Conservation (phyloP, 1,284 basidiomycete genomes). For the Irpex lacteus region DNA sequence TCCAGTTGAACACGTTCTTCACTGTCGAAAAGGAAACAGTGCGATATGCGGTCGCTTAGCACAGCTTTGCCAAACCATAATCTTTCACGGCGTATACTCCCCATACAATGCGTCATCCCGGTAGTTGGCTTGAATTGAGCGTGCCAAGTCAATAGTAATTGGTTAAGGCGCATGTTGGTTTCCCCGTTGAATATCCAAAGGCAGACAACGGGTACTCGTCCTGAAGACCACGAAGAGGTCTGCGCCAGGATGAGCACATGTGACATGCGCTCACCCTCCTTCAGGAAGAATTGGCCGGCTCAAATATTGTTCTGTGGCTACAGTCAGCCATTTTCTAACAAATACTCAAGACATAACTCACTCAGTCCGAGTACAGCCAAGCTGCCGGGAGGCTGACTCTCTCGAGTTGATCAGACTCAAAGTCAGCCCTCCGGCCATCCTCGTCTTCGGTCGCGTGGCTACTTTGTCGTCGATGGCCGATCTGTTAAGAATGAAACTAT, state of each 20-base stretch:
- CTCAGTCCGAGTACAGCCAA: background rate
- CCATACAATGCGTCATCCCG: no score
- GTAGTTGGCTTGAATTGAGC: no score
- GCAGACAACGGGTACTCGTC: background rate
- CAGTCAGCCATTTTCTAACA: background rate
- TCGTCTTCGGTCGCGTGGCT: background rate
- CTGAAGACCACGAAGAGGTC: background rate
- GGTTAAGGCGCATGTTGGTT: background rate
- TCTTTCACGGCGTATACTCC: no score
- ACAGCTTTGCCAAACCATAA: no score
- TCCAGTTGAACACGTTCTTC: no score
- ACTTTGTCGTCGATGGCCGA: background rate
- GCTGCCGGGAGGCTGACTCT: background rate
- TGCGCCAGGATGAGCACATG: background rate
- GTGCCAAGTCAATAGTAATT: background rate
- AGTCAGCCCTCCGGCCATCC: background rate
- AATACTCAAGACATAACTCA: background rate
- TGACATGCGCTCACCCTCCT: background rate
- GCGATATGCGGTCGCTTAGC: no score
- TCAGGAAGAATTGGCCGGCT: background rate
- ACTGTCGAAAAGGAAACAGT: no score
- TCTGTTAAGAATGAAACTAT: background rate
- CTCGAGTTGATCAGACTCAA: background rate
- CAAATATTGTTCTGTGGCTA: background rate
- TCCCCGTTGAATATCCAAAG: background rate